A percentile compares a stretch with the other conserved stretches of the same genome.
These are phyloP conservation scores for Emmonsia crescens DNA, from an alignment of 2,329 filamentous ascomycete genomes.

Conservation along the genomic window DNA sequence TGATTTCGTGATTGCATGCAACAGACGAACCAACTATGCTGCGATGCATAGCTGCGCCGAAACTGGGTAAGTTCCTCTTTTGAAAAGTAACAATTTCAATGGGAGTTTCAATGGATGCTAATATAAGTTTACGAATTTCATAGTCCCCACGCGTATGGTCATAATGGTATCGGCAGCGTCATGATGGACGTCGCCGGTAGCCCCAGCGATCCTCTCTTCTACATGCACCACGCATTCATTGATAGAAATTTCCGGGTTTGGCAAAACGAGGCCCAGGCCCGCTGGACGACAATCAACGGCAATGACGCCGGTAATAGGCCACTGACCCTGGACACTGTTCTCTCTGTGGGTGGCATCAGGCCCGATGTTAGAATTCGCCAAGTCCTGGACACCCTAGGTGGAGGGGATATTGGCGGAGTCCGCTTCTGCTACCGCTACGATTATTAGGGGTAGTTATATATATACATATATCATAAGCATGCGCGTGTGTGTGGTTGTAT, in stretches of 20 bases:
- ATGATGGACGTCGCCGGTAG: slow-evolving; percentile 32
- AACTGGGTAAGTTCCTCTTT: background rate
- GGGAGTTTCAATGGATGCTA: background rate
- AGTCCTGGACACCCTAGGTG: slow-evolving; percentile 4
- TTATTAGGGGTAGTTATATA: background rate
- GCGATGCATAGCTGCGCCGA: slow-evolving; percentile 2
- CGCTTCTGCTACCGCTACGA: slow-evolving; percentile 6
- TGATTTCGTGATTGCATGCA: background rate
- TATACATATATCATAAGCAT: background rate
- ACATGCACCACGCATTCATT: slow-evolving; percentile 36
- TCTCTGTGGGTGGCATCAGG: background rate
- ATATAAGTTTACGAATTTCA: background rate
- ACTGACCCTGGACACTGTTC: background rate
- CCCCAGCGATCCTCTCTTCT: slow-evolving; percentile 37
- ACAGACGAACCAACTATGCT: background rate
- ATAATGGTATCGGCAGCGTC: slow-evolving; percentile 3
- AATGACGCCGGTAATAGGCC: background rate
- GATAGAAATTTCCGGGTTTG: slow-evolving; percentile 40
- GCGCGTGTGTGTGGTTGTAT: background rate
- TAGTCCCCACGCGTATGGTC: slow-evolving; percentile 2
- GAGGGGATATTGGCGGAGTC: background rate
- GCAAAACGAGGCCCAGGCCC: slow-evolving; percentile 28
- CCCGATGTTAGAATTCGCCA: background rate
- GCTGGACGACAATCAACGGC: slow-evolving; percentile 4
- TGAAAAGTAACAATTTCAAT: background rate